A percentile compares a stretch with the other conserved stretches of the same genome.
phyloP scores from a whole-genome alignment of 208 protist species.

The Trypanosoma melophagium region DNA sequence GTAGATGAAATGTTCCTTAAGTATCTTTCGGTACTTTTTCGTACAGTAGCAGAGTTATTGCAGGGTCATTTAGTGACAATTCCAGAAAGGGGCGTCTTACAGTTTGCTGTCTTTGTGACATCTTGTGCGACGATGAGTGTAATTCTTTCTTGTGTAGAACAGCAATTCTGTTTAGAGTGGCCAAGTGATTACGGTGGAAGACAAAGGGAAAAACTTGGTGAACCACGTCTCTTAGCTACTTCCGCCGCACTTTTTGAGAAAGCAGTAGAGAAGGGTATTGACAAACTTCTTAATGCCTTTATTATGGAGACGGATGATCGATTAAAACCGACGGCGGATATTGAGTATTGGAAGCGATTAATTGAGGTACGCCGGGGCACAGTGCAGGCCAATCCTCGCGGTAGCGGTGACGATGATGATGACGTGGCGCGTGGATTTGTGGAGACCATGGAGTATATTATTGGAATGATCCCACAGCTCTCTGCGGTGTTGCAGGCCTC shows the following conservation, averaged over 20 bases:
- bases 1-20: conserved; percentile 91
- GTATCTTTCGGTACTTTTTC: conserved; percentile 86
- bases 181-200: conserved; percentile 56
- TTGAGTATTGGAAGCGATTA: conserved; percentile 72
- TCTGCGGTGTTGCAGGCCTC: conserved; percentile 57
- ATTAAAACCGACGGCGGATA: conserved; percentile 43
- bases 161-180: conserved; percentile 87
- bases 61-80: conserved; percentile 48
- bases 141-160: conserved; percentile 82
- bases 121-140: conserved; percentile 77
- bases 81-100: conserved; percentile 43
- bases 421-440: conserved; percentile 38
- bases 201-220: conserved; percentile 54
- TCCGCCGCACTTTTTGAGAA: conserved; percentile 70
- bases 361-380: conserved; percentile 39
- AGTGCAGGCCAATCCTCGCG: background rate
- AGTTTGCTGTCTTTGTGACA: conserved; percentile 74
- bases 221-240: conserved; percentile 64
- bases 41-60: conserved; percentile 76
- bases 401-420: conserved; percentile 5
- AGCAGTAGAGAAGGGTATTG: conserved; percentile 77
- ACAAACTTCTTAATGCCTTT: conserved; percentile 60
- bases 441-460: conserved; percentile 67
- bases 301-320: conserved; percentile 60
- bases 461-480: conserved; percentile 68